Base-by-base conservation (phyloP, 2,329 filamentous ascomycete genomes). In the Rosellinia necatrix region DNA sequence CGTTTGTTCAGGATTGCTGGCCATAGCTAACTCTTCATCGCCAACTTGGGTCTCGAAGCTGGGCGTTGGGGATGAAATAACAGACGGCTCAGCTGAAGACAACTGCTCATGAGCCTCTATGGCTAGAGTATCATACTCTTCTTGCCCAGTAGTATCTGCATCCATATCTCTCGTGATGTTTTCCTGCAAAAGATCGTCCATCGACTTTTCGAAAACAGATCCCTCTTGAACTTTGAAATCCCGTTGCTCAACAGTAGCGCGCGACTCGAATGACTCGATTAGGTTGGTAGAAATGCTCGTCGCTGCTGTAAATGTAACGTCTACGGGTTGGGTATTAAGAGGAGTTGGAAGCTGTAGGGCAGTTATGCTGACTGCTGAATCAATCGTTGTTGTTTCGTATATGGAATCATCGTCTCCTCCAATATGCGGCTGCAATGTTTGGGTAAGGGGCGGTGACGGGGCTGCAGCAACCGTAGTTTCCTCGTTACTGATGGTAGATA, bases 381-480 rank as follows among this genome's bases (percentile, higher is more conserved):
- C 50, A 29, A 38, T 13, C 9, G 40, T 25, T 21, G 37, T 41
- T 24, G 65, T 58, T 50, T 61, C 44, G 30, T 48, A 32, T 24
- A 42, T 27, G 15, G 46, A 30, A 3, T 5, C 29, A 22, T 34
- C 25, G 13, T 56, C 41, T 41, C 47, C 53, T 22, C 40, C 24
- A 13, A 37, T 24, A 7, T 43, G 59, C n/a, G 63, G 58, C 44
- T 21, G 58, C 37, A 65, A 64, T 27, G 64, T 64, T 22, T 64
- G 65, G 13, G 65, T 66, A 22, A 59, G 38, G n/a, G 66, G 63
- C 32, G 67, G 64, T 24, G 67, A 68, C 10, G 64, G 63, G 10
- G 61, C 59, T 6, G 34, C 48, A 24, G 35, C 47, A 8, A 19
- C n/a, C 9, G 75, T 70, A 40, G 74, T 71, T 27, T 79, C 77